A percentile compares a stretch with the other conserved stretches of the same genome.
Evolutionary conservation across 805 yeast genomes (phyloP).

Genomic region (Wickerhamiella brachini): DNA sequence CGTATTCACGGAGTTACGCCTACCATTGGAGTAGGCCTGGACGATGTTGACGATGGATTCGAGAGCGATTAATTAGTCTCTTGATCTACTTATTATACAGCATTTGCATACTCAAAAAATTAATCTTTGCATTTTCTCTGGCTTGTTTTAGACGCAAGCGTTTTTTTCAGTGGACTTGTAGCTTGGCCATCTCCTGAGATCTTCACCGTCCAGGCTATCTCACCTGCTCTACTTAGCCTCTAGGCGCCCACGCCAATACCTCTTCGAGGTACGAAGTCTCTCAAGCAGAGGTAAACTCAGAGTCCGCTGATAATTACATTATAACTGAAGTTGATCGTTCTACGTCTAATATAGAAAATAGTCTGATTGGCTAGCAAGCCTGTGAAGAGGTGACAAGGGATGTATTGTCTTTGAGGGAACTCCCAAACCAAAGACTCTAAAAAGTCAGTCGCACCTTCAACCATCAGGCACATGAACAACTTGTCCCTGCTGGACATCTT

Average conservation of each 20-base stretch:
- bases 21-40: neutral
- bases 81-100: too few species aligned
- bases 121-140: too few species aligned
- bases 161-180: too few species aligned
- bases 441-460: neutral
- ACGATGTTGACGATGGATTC: neutral
- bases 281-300: neutral
- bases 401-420: neutral
- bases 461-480: neutral
- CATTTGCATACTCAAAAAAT: neutral
- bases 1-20: constrained; percentile 1
- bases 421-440: neutral
- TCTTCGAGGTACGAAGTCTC: neutral
- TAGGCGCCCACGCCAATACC: neutral
- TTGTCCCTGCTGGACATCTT: too few species aligned
- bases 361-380: neutral
- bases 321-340: neutral
- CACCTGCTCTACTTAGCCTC: too few species aligned
- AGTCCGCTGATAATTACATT: too few species aligned
- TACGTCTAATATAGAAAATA: neutral
- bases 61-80: neutral
- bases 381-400: neutral
- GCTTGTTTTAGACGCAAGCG: too few species aligned
- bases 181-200: too few species aligned
- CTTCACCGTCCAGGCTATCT: too few species aligned